A percentile compares a stretch with the other conserved stretches of the same genome.
These are phyloP conservation scores for Tetrastigma voinierianum DNA, from an alignment of 164 flowering plant genomes.

Conservation along the genomic window DNA sequence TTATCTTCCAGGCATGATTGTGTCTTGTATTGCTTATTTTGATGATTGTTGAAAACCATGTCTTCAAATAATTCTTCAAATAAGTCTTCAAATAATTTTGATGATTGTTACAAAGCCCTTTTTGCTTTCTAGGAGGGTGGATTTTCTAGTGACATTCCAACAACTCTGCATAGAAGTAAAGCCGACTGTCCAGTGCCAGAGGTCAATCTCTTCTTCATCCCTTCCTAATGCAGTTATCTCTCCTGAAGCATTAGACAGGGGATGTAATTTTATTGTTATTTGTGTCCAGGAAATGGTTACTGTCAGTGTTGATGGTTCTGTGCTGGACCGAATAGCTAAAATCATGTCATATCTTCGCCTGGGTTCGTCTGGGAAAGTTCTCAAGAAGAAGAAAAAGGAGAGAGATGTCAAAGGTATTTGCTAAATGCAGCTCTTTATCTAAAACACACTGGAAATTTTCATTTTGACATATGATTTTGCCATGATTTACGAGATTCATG, in stretches of 20 bases:
- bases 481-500: no score
- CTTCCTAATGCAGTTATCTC: background rate
- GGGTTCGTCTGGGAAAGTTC: constrained; percentile 96
- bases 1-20: no score
- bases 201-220: constrained; percentile 36
- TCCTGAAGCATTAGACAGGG: background rate
- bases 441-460: background rate
- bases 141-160: constrained; percentile 83
- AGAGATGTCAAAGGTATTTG: constrained; percentile 69
- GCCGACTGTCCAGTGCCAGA: constrained; percentile 98
- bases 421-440: background rate
- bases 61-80: background rate
- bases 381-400: constrained; percentile 97
- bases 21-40: background rate
- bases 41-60: background rate
- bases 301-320: constrained; percentile 94
- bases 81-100: background rate
- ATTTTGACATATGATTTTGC: background rate
- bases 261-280: constrained; percentile 6
- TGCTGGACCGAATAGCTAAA: constrained; percentile 89
- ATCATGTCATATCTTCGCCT: constrained; percentile 98
- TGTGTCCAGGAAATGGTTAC: constrained; percentile 87
- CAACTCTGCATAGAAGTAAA: constrained; percentile 94
- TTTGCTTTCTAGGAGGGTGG: constrained; percentile 63
- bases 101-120: background rate